Percentiles rank a stretch among this genome's conserved stretches.
phyloP scores from a whole-genome alignment of 225 moss, liverwort and hornwort genomes.

The Physcomitrium patens region DNA sequence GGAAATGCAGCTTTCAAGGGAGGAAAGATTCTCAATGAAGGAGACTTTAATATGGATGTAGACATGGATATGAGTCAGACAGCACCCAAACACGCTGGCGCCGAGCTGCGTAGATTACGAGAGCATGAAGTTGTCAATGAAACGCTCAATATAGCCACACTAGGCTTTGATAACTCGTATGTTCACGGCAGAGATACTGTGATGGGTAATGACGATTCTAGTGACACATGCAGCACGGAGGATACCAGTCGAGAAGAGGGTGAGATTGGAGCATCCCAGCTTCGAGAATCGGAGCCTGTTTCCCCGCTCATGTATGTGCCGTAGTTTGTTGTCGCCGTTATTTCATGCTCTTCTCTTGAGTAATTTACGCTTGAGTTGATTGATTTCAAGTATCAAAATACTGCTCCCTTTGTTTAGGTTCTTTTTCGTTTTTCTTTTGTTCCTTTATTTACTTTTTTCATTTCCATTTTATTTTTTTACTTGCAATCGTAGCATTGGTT shows the following conservation, averaged over 20 bases:
- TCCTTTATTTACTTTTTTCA: too few species aligned
- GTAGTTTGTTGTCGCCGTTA: not conserved
- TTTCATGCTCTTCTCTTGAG: too few species aligned
- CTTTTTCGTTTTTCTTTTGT: too few species aligned
- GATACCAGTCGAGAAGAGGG: conserved; percentile 59
- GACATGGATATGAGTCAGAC: conserved; percentile 66
- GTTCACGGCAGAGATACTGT: conserved; percentile 22
- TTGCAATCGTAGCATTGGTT: too few species aligned
- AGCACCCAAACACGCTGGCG: conserved; percentile 33
- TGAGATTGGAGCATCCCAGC: conserved; percentile 55
- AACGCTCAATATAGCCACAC: conserved; percentile 27
- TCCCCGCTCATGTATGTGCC: conserved; percentile 38
- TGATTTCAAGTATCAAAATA: too few species aligned
- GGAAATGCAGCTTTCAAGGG: conserved; percentile 29
- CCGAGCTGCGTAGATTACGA: conserved; percentile 31
- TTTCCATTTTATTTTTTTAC: too few species aligned
- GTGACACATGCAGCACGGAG: conserved; percentile 55
- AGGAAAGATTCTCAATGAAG: conserved; percentile 26
- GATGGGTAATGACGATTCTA: conserved; percentile 22
- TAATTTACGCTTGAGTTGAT: too few species aligned
- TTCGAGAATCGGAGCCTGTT: conserved; percentile 53
- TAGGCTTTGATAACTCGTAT: conserved; percentile 28
- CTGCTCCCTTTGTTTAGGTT: too few species aligned
- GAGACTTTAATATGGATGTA: conserved; percentile 39
- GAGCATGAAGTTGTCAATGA: conserved; percentile 32